A percentile compares a stretch with the other conserved stretches of the same genome.
phyloP scores from a whole-genome alignment of 352 stramenopile species.

The Albugo laibachii region DNA sequence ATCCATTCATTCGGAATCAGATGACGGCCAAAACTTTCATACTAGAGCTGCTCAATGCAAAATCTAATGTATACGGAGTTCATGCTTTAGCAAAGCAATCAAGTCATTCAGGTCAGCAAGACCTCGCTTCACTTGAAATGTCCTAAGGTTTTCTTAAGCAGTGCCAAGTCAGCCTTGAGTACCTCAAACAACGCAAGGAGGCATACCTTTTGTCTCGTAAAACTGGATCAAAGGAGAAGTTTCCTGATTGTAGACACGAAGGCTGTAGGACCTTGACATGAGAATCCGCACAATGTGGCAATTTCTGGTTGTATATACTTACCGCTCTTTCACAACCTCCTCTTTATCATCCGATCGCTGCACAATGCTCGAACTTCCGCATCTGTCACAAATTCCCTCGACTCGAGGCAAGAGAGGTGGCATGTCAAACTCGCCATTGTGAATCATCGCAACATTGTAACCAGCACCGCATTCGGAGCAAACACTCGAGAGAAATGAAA shows the following conservation, averaged over 20 bases:
- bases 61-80: constrained; percentile 25
- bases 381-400: constrained; percentile 58
- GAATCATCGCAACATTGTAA: constrained; percentile 81
- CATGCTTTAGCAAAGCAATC: constrained; percentile 36
- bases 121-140: constrained; percentile 75
- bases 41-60: no score
- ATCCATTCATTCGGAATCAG: no score
- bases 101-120: constrained; percentile 65
- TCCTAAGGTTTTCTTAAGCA: constrained; percentile 28
- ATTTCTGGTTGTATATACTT: neutral
- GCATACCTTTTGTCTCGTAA: constrained; percentile 44
- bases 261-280: constrained; percentile 6
- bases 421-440: constrained; percentile 78
- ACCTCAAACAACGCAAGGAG: neutral
- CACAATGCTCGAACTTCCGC: constrained; percentile 45
- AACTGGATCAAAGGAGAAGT: constrained; percentile 75
- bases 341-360: constrained; percentile 65
- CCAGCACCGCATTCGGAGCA: constrained; percentile 63
- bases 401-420: constrained; percentile 76
- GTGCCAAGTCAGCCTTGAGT: no score
- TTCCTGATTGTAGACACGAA: constrained; percentile 80
- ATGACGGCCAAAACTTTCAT: no score
- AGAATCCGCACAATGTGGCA: neutral
- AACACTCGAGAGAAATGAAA: constrained; percentile 16
- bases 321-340: constrained; percentile 63